These are phyloP conservation scores for Neurospora sp. DNA, from an alignment of 495 filamentous ascomycete genomes.

Conservation along the genomic window DNA sequence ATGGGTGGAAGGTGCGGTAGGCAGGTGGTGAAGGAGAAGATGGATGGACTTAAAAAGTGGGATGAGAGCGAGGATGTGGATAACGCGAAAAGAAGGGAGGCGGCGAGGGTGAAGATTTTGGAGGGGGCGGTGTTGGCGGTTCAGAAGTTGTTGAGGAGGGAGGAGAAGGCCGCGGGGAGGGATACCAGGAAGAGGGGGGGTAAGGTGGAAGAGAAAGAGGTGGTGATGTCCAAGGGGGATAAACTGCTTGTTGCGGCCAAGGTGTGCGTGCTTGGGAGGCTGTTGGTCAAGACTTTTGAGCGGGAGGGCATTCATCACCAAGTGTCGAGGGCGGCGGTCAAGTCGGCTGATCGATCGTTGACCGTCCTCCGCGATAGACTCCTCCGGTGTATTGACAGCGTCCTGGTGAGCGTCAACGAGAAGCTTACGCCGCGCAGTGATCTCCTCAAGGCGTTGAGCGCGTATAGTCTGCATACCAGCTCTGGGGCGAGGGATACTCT, in stretches of 20 bases:
- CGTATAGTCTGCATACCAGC: slow-evolving; percentile 74
- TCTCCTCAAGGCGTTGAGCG: slow-evolving; percentile 61
- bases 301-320: slow-evolving; percentile 22
- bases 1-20: slow-evolving; percentile 75
- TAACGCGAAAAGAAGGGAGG: slow-evolving; percentile 12
- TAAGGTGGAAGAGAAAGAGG: background rate
- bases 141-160: slow-evolving; percentile 30
- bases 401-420: slow-evolving; percentile 38
- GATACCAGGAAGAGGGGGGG: slow-evolving; percentile 19
- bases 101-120: slow-evolving; percentile 32
- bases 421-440: slow-evolving; percentile 31
- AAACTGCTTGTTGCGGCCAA: slow-evolving; percentile 64
- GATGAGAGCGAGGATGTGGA: slow-evolving; percentile 7
- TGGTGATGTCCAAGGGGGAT: slow-evolving; percentile 16
- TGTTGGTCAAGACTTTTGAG: slow-evolving; percentile 39
- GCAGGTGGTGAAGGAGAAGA: slow-evolving; percentile 57
- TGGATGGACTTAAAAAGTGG: slow-evolving; percentile 36
- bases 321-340: slow-evolving; percentile 40
- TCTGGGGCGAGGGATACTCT: slow-evolving; percentile 74
- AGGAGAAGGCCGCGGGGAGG: slow-evolving; percentile 21
- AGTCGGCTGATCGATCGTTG: slow-evolving; percentile 51
- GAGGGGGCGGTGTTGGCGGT: slow-evolving; percentile 29
- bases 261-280: slow-evolving; percentile 61
- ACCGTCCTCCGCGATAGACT: slow-evolving; percentile 47
- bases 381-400: slow-evolving; percentile 54